Conservation (phyloP, 169 alveolate species). For the Perkinsus marinus region DNA sequence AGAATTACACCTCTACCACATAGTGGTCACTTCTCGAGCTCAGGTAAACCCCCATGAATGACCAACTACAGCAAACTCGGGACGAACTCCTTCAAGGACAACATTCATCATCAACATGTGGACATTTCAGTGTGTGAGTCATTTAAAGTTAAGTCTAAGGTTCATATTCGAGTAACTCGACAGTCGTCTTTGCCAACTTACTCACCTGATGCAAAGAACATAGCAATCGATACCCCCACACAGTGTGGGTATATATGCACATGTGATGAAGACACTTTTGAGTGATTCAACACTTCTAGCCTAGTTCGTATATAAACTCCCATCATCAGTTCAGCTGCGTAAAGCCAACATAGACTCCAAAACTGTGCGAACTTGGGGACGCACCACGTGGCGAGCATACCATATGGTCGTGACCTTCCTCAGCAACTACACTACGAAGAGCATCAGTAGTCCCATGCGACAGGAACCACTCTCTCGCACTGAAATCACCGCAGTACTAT, state of each 20-base stretch:
- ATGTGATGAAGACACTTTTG: no score
- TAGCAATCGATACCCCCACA: no score
- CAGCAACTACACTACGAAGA: not conserved
- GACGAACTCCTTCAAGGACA: no score
- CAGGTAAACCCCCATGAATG: no score
- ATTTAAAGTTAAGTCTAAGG: not conserved
- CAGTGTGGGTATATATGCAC: no score
- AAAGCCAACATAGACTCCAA: no score
- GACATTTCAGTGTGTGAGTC: not conserved
- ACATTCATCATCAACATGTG: not conserved
- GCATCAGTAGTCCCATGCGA: not conserved
- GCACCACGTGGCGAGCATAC: not conserved
- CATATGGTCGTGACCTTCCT: not conserved
- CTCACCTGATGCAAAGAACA: not conserved
- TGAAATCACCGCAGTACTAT: not conserved
- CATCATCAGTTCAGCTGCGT: no score
- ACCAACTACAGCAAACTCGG: not conserved
- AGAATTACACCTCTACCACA: not conserved
- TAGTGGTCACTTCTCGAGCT: no score
- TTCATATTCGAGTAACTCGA: not conserved
- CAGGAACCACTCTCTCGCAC: not conserved
- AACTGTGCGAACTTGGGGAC: no score
- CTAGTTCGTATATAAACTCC: no score
- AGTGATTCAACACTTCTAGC: no score
- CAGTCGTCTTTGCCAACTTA: not conserved